phyloP scores from a whole-genome alignment of 31 red algal genomes.

The Asparagopsis taxiformis region DNA sequence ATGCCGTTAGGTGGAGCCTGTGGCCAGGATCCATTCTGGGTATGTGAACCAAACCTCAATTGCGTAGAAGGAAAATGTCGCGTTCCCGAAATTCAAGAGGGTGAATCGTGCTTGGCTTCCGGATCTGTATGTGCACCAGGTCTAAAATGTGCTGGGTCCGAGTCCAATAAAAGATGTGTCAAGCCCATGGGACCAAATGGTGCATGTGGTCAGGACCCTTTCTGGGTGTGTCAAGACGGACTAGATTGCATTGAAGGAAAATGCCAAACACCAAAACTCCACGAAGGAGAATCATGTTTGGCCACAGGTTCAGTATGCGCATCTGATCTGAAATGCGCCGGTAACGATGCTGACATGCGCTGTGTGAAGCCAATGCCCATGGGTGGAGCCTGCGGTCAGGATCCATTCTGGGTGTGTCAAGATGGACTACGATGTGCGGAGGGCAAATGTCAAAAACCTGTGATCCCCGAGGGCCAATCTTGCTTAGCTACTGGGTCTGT shows the following conservation, averaged over 20 bases:
- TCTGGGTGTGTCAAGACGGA: conserved; percentile 1
- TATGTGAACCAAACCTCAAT: neutral
- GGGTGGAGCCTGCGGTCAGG: neutral
- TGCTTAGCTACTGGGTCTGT: neutral
- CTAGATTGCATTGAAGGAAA: neutral
- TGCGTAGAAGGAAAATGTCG: neutral
- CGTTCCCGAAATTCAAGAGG: neutral
- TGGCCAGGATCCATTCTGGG: conserved; percentile 3
- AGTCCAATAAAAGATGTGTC: neutral
- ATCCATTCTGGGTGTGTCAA: conserved; percentile 7
- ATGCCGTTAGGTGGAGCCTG: neutral
- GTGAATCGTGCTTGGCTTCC: neutral
- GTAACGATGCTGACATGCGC: neutral
- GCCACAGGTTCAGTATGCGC: neutral
- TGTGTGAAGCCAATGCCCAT: neutral
- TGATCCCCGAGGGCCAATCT: neutral
- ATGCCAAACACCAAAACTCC: neutral
- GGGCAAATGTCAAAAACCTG: neutral
- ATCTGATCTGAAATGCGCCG: neutral
- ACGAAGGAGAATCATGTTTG: neutral
- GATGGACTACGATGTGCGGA: neutral
- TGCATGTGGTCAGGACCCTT: conserved; percentile 1
- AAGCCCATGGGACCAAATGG: neutral
- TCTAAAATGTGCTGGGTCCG: neutral
- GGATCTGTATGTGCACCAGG: neutral